These are phyloP conservation scores for Stygiomarasmius scandens DNA, from an alignment of 1,284 basidiomycete species.

Conservation along the genomic window DNA sequence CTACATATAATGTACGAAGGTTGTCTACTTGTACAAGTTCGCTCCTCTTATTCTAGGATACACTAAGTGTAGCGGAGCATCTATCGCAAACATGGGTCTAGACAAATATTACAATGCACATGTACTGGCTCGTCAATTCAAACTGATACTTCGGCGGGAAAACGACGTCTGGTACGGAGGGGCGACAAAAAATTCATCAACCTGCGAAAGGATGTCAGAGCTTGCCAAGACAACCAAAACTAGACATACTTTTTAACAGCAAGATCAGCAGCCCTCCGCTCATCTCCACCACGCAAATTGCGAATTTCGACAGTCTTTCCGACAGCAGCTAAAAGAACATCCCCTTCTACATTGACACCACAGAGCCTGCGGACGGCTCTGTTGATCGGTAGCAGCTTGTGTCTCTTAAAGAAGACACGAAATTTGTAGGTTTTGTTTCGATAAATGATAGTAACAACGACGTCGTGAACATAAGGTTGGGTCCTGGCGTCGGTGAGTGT, in stretches of 20 bases:
- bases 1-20: no score
- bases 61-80: no score
- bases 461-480: constrained; percentile 2
- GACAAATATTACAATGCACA: no score
- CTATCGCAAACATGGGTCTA: no score
- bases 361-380: neutral
- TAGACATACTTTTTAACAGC: neutral
- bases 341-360: neutral
- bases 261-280: neutral
- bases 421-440: neutral
- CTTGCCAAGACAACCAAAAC: neutral
- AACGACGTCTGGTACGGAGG: neutral
- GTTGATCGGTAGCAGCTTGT: neutral
- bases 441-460: neutral
- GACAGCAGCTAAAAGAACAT: neutral
- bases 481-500: neutral
- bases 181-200: neutral
- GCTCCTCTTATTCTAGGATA: no score
- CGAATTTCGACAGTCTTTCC: neutral
- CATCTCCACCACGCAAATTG: neutral
- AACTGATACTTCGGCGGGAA: neutral
- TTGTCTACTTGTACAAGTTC: no score
- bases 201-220: neutral
- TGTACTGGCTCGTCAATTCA: neutral
- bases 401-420: constrained; percentile 2